Conservation (phyloP, 495 filamentous ascomycete genomes). For the Lophiotrema nucula region DNA sequence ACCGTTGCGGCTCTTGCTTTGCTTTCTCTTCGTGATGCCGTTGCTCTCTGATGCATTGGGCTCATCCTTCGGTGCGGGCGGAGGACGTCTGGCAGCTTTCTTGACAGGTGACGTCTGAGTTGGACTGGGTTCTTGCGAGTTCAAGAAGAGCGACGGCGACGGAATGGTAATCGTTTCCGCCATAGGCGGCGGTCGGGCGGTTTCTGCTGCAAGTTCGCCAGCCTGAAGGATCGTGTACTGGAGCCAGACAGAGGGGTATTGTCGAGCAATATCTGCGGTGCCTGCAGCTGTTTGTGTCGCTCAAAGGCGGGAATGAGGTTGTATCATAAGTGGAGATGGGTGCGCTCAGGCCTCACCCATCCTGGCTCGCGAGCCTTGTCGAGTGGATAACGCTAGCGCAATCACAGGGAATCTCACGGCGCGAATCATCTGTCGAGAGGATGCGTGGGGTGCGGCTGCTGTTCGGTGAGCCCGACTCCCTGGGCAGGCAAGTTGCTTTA, state of each 20-base stretch:
- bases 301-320: constrained; percentile 9
- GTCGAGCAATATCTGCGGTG: no score
- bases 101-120: constrained; percentile 3
- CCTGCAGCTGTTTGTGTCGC: no score
- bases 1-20: constrained; percentile 85
- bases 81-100: constrained; percentile 32
- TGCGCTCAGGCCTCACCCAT: constrained; percentile 12
- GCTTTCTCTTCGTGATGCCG: constrained; percentile 61
- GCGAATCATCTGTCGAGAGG: not conserved
- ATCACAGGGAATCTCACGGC: not conserved
- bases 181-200: constrained; percentile 32
- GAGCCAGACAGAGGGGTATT: not conserved
- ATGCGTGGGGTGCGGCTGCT: constrained; percentile 7
- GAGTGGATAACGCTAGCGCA: not conserved
- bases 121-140: constrained; percentile 33
- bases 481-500: not conserved
- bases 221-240: not conserved
- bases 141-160: constrained; percentile 61
- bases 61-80: constrained; percentile 26
- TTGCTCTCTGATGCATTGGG: constrained; percentile 25
- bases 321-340: constrained; percentile 27
- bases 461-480: not conserved
- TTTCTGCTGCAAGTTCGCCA: not conserved
- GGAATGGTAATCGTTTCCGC: constrained; percentile 62
- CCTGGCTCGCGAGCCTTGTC: constrained; percentile 1